These are phyloP conservation scores for Fusarium sp. DNA, from an alignment of 2,329 filamentous ascomycete species.

Conservation along the genomic window DNA sequence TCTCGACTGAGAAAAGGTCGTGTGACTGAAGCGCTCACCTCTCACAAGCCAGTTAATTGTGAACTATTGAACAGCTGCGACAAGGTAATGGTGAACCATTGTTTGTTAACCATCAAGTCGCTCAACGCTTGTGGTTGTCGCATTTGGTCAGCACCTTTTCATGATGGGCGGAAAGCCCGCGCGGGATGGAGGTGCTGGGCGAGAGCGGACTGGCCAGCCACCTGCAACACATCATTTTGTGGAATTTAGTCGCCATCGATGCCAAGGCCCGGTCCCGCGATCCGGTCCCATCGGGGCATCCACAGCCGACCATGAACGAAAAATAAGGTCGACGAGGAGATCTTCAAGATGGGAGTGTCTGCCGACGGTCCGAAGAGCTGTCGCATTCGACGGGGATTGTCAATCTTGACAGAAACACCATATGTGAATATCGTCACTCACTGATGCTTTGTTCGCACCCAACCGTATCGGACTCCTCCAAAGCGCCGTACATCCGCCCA, in stretches of 20 bases:
- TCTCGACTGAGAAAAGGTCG: neutral
- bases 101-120: neutral
- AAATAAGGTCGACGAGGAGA: constrained; percentile 18
- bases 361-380: constrained; percentile 29
- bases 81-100: neutral
- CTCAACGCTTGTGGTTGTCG: neutral
- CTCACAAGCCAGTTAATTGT: neutral
- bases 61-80: neutral
- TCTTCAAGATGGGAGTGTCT: neutral
- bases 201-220: constrained; percentile 17
- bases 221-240: constrained; percentile 34
- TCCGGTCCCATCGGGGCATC: constrained; percentile 26
- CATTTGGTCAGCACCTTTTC: constrained; percentile 2
- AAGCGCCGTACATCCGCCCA: neutral
- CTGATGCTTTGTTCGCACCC: neutral
- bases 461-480: neutral
- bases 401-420: neutral
- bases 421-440: neutral
- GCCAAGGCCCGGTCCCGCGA: constrained; percentile 34
- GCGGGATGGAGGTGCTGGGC: neutral
- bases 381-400: neutral
- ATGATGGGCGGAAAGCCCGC: constrained; percentile 2
- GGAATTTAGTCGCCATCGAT: constrained; percentile 38
- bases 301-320: constrained; percentile 9
- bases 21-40: neutral